These are phyloP conservation scores for Calycina herbarum DNA, from an alignment of 2,329 filamentous ascomycete genomes.

Conservation along the genomic window DNA sequence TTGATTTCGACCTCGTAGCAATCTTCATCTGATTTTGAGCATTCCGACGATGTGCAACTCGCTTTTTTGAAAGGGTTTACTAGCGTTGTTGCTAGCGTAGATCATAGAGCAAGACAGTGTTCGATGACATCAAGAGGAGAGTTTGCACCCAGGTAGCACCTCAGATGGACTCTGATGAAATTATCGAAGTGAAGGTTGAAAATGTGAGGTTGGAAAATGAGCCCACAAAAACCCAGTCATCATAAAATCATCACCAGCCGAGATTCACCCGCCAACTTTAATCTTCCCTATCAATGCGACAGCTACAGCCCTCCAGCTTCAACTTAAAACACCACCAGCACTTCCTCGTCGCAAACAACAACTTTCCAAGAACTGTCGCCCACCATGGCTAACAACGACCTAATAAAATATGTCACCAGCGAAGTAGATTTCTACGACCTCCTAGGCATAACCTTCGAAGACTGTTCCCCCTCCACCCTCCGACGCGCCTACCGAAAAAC, in stretches of 20 bases:
- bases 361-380: not conserved
- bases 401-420: slow-evolving; percentile 36
- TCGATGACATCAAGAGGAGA: not conserved
- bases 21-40: not conserved
- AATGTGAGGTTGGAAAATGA: not conserved
- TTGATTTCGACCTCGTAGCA: not conserved
- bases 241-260: not conserved
- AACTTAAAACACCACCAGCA: not conserved
- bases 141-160: too few species aligned
- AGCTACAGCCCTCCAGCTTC: not conserved
- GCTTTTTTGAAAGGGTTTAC: not conserved
- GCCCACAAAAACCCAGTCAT: not conserved
- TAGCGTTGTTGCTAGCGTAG: not conserved
- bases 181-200: not conserved
- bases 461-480: slow-evolving; percentile 32
- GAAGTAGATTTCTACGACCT: slow-evolving; percentile 39
- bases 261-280: not conserved
- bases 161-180: too few species aligned
- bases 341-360: not conserved
- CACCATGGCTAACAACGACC: slow-evolving; percentile 37
- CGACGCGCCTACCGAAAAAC: slow-evolving; percentile 72
- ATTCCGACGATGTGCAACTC: not conserved
- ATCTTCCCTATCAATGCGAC: slow-evolving; percentile 1
- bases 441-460: slow-evolving; percentile 33
- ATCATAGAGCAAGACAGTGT: not conserved